Conservation (phyloP, 495 filamentous ascomycete genomes). For the Penicillium atrosanguineum region DNA sequence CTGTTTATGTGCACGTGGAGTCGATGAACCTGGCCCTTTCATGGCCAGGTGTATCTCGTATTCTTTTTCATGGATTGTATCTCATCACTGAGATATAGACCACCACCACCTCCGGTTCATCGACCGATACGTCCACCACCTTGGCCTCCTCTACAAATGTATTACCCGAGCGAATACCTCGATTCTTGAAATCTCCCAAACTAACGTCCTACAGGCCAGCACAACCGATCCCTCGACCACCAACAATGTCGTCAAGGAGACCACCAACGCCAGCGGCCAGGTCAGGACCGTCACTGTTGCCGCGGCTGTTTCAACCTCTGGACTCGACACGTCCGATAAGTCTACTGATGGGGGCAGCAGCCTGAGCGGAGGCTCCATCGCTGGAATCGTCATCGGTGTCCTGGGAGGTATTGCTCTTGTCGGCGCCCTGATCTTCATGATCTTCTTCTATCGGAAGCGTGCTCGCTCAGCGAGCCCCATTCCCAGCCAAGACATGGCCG, state of each 20-base stretch:
- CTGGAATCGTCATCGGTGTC: conserved; percentile 50
- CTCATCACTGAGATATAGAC: conserved; percentile 22
- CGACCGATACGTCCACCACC: conserved; percentile 10
- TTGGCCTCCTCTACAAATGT: conserved; percentile 14
- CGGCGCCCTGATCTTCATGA: conserved; percentile 37
- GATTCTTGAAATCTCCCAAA: not conserved
- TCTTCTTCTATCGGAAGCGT: conserved; percentile 44
- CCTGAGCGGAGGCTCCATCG: conserved; percentile 38
- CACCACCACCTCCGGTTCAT: conserved; percentile 15
- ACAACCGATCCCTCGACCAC: conserved; percentile 35
- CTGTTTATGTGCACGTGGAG: not conserved
- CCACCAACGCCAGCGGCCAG: conserved; percentile 39
- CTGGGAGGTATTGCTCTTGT: conserved; percentile 44
- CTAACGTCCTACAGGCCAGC: conserved; percentile 21
- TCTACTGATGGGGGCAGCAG: conserved; percentile 10
- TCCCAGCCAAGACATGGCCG: conserved; percentile 35
- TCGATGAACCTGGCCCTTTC: conserved; percentile 6
- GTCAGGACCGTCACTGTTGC: conserved; percentile 53
- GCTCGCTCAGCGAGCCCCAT: conserved; percentile 29
- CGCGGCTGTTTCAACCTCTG: conserved; percentile 34
- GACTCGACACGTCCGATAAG: conserved; percentile 11
- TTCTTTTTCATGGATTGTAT: conserved; percentile 15
- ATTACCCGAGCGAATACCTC: conserved; percentile 2
- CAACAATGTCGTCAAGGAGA: conserved; percentile 38
- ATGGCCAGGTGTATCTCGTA: conserved; percentile 7